phyloP scores from a whole-genome alignment of 768 basidiomycete genomes.

The Phlebiopsis flavidoalba region DNA sequence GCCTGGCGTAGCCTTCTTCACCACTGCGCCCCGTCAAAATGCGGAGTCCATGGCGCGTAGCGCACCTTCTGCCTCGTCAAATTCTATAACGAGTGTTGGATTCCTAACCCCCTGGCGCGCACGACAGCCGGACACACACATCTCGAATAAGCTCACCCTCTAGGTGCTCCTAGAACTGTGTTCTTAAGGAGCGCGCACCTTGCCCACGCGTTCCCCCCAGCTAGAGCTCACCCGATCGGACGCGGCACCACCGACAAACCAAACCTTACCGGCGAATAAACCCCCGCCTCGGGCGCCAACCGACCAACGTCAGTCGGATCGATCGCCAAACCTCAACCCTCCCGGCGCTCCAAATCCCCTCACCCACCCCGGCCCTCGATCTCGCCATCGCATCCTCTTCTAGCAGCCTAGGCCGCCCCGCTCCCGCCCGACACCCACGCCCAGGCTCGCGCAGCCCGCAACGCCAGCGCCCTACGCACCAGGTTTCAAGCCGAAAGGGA shows the following conservation, averaged over 20 bases:
- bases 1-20: slow-evolving; percentile 26
- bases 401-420: slow-evolving; percentile 15
- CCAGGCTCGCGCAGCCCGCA: slow-evolving; percentile 13
- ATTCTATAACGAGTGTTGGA: slow-evolving; percentile 15
- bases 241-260: background rate
- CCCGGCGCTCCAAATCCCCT: background rate
- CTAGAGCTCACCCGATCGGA: slow-evolving; percentile 19
- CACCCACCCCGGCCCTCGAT: slow-evolving; percentile 9
- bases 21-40: slow-evolving; percentile 27
- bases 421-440: background rate
- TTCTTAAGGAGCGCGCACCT: slow-evolving; percentile 12
- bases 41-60: too few species aligned
- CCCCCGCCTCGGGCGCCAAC: background rate
- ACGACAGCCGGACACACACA: slow-evolving; percentile 7
- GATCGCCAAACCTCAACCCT: background rate
- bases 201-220: slow-evolving; percentile 20
- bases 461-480: slow-evolving; percentile 69
- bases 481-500: slow-evolving; percentile 88
- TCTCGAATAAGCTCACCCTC: slow-evolving; percentile 18
- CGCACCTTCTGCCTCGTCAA: too few species aligned
- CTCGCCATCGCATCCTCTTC: slow-evolving; percentile 19
- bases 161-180: slow-evolving; percentile 10
- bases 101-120: background rate
- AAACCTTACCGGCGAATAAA: background rate
- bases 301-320: slow-evolving; percentile 4